Conservation (phyloP, 2,329 filamentous ascomycete species). For the Nothopassalora personata region DNA sequence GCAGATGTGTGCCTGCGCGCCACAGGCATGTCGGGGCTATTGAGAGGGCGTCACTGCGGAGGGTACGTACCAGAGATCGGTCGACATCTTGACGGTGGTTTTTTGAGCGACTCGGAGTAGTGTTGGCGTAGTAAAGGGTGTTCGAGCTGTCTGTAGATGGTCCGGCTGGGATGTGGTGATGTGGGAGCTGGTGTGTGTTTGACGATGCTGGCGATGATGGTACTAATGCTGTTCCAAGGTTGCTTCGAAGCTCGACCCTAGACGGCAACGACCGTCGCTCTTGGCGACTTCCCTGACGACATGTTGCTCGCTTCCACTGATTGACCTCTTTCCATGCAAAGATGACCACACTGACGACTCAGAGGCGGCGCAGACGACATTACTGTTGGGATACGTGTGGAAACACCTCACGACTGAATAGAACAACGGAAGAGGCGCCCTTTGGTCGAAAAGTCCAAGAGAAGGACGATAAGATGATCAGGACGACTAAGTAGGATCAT, state of each 20-base stretch:
- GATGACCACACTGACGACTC: background rate
- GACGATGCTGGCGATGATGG: background rate
- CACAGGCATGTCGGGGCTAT: constrained; percentile 1
- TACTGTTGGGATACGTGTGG: background rate
- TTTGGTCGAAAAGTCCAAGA: background rate
- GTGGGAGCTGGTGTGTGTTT: background rate
- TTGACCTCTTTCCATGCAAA: background rate
- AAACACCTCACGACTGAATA: background rate
- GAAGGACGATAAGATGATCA: background rate
- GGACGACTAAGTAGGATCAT: too few species aligned
- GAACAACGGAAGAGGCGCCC: background rate
- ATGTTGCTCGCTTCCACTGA: too few species aligned
- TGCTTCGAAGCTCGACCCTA: too few species aligned
- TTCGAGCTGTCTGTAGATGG: background rate
- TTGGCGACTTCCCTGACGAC: too few species aligned
- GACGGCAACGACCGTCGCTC: too few species aligned
- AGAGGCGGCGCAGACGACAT: too few species aligned
- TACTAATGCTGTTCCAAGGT: too few species aligned
- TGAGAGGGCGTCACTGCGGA: constrained; percentile 41
- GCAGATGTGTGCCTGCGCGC: background rate
- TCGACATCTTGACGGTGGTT: constrained; percentile 58
- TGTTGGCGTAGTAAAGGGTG: background rate
- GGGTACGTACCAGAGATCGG: constrained; percentile 66
- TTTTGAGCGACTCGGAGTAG: constrained; percentile 2
- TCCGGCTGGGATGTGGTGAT: background rate